Evolutionary conservation across 495 filamentous ascomycete genomes (phyloP).

Genomic region (Penicillium robsamsonii): DNA sequence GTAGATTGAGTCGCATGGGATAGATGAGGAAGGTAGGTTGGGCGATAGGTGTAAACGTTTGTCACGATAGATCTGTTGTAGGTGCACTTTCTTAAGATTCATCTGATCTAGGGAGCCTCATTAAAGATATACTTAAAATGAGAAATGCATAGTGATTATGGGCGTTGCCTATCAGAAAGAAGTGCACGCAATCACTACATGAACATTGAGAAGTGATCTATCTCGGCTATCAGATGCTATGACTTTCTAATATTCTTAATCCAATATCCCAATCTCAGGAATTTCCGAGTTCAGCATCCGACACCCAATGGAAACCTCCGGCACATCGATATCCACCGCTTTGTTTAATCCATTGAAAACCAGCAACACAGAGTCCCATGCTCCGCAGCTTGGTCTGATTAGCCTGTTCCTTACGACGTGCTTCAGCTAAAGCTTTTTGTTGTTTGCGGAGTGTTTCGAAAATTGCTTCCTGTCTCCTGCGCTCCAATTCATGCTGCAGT

Average conservation of each 20-base stretch:
- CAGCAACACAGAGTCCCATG: constrained; percentile 47
- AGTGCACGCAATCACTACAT: neutral
- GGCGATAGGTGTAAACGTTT: neutral
- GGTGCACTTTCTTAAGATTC: neutral
- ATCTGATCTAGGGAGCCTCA: neutral
- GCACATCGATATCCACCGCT: constrained; percentile 47
- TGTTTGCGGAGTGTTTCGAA: constrained; percentile 27
- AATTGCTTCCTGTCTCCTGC: constrained; percentile 31
- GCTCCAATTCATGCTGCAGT: constrained; percentile 28
- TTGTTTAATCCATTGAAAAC: constrained; percentile 11
- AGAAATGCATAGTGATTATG: neutral
- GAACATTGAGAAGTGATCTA: neutral
- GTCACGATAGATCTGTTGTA: neutral
- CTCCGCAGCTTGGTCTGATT: constrained; percentile 43
- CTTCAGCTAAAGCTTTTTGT: constrained; percentile 20
- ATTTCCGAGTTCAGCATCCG: constrained; percentile 9
- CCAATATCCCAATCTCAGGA: neutral
- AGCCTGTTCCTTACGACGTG: constrained; percentile 37
- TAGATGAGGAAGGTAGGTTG: neutral
- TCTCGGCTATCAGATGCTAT: neutral
- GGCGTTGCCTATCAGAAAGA: neutral
- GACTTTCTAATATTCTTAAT: neutral
- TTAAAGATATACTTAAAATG: neutral
- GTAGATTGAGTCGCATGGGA: neutral
- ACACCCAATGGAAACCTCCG: constrained; percentile 13